A percentile compares a stretch with the other conserved stretches of the same genome.
These are phyloP conservation scores for Ogataea corticis DNA, from an alignment of 805 yeast genomes.

Conservation along the genomic window DNA sequence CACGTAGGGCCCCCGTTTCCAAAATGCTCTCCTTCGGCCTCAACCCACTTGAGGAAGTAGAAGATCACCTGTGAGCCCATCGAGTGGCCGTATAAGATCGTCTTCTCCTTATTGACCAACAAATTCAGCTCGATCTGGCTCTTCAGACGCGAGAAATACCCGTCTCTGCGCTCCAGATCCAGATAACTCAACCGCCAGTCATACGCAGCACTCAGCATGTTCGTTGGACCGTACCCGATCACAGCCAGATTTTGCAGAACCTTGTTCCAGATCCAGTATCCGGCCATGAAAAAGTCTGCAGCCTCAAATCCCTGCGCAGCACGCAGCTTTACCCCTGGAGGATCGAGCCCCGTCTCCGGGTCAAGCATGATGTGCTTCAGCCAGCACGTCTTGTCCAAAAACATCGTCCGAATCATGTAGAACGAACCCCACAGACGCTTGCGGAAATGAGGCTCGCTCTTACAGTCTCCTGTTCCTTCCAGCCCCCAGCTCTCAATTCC, in stretches of 20 bases:
- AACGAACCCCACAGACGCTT: slow-evolving; percentile 96
- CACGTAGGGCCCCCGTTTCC: slow-evolving; percentile 92
- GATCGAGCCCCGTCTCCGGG: slow-evolving; percentile 90
- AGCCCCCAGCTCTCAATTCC: slow-evolving; percentile 95
- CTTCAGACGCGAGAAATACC: slow-evolving; percentile 78
- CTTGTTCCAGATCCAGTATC: slow-evolving; percentile 99
- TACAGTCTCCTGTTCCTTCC: slow-evolving; percentile 74
- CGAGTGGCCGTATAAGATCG: slow-evolving; percentile 85
- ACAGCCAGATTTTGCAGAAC: slow-evolving; percentile 92
- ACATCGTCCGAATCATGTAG: slow-evolving; percentile 91
- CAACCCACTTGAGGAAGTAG: slow-evolving; percentile 95
- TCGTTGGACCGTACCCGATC: slow-evolving; percentile 89
- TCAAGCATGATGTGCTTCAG: slow-evolving; percentile 87
- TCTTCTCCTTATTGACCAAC: slow-evolving; percentile 57
- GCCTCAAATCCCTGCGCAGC: slow-evolving; percentile 97
- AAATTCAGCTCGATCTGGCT: slow-evolving; percentile 64
- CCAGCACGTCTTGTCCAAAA: slow-evolving; percentile 92
- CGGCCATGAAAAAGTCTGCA: slow-evolving; percentile 94
- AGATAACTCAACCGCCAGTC: slow-evolving; percentile 94
- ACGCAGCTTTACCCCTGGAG: slow-evolving; percentile 73
- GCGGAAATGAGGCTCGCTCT: slow-evolving; percentile 80
- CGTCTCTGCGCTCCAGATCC: slow-evolving; percentile 85
- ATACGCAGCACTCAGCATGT: slow-evolving; percentile 87
- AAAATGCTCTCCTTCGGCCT: slow-evolving; percentile 73
- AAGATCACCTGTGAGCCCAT: slow-evolving; percentile 93